Conservation (phyloP, 768 basidiomycete genomes). For the Boletus reticuloceps region DNA sequence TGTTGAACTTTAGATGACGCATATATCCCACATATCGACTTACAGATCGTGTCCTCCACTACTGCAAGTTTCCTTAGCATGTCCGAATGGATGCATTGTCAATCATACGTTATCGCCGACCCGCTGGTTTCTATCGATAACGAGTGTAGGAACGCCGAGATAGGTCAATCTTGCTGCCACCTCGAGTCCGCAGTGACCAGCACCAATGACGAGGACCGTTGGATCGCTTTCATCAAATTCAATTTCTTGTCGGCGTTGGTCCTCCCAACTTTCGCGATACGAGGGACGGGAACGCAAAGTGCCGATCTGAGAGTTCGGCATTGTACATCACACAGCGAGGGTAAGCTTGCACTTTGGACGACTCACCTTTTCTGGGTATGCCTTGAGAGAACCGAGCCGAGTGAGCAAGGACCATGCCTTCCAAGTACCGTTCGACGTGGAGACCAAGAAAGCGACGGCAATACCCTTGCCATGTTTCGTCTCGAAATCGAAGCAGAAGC, state of each 20-base stretch:
- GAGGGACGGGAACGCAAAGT: conserved; percentile 38
- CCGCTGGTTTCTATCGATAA: conserved; percentile 49
- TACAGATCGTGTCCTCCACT: conserved; percentile 52
- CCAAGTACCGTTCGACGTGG: conserved; percentile 42
- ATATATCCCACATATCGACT: conserved; percentile 22
- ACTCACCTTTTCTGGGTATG: conserved; percentile 43
- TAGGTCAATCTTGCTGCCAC: conserved; percentile 60
- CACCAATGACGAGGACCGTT: conserved; percentile 60
- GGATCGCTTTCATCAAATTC: conserved; percentile 49
- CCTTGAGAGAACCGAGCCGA: conserved; percentile 54
- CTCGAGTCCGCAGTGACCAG: conserved; percentile 63
- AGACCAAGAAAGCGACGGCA: conserved; percentile 53
- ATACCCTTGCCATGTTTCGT: conserved; percentile 44
- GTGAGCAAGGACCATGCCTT: conserved; percentile 61
- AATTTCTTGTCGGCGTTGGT: conserved; percentile 37
- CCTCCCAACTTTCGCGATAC: conserved; percentile 51
- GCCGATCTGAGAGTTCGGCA: conserved; percentile 26
- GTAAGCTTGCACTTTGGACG: not conserved
- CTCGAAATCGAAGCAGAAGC: conserved; percentile 55
- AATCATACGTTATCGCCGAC: conserved; percentile 45
- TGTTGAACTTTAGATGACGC: not conserved
- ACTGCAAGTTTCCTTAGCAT: conserved; percentile 1
- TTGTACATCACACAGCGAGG: not conserved
- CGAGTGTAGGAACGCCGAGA: conserved; percentile 50
- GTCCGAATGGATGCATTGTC: not conserved